Conservation (phyloP, 2,329 filamentous ascomycete genomes). For the Fusarium tuaranense region DNA sequence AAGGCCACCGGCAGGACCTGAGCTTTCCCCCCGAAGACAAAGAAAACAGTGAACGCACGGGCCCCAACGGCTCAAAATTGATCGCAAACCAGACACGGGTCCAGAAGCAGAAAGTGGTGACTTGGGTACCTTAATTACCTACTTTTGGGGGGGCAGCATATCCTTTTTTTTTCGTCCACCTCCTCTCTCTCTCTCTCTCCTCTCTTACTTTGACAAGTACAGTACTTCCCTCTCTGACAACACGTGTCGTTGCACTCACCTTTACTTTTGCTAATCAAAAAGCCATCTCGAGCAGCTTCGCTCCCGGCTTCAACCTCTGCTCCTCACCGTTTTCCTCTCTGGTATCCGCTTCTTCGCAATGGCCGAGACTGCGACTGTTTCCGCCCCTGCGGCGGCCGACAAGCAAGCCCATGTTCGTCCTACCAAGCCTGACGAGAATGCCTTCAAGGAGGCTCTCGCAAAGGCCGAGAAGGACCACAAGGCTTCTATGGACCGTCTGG, state of each 20-base stretch:
- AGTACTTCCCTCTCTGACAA: conserved; percentile 11
- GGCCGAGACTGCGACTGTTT: conserved; percentile 59
- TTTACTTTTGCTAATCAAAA: conserved; percentile 12
- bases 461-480: conserved; percentile 90
- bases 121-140: conserved; percentile 30
- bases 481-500: conserved; percentile 73
- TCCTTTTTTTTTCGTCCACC: conserved; percentile 26
- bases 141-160: conserved; percentile 19
- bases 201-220: conserved; percentile 6
- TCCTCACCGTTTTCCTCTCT: conserved; percentile 3
- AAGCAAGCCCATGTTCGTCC: conserved; percentile 68
- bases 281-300: conserved; percentile 30
- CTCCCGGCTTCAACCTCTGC: conserved; percentile 31
- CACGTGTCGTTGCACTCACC: conserved; percentile 36
- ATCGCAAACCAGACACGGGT: conserved; percentile 44
- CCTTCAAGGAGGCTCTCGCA: conserved; percentile 82
- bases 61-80: conserved; percentile 39
- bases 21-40: neutral
- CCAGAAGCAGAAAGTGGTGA: conserved; percentile 44
- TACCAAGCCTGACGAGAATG: conserved; percentile 87
- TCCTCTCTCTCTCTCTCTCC: conserved; percentile 1
- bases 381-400: conserved; percentile 55
- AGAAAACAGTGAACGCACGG: conserved; percentile 37
- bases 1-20: conserved; percentile 10
- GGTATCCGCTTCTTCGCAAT: conserved; percentile 51